These are phyloP conservation scores for Marchantia paleacea DNA, from an alignment of 225 moss, liverwort and hornwort species.

Conservation along the genomic window DNA sequence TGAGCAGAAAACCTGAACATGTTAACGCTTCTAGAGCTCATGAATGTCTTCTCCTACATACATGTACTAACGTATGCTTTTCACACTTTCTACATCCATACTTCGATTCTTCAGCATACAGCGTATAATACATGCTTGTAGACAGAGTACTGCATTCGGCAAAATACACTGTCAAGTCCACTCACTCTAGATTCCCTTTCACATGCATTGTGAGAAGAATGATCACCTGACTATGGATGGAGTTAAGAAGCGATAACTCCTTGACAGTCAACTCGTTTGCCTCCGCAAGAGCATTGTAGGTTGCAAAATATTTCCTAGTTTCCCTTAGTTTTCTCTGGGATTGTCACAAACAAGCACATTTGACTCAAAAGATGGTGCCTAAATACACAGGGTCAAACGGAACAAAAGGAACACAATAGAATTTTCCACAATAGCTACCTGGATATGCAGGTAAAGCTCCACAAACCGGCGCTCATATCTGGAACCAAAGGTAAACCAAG, in stretches of 20 bases:
- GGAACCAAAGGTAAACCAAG: conserved; percentile 12
- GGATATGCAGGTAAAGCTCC: conserved; percentile 96
- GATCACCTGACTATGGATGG: conserved; percentile 82
- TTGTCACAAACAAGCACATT: not conserved
- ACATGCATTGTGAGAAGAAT: not conserved
- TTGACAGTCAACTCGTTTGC: conserved; percentile 85
- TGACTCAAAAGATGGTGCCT: conserved; percentile 36
- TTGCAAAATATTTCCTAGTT: conserved; percentile 95
- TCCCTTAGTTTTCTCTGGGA: conserved; percentile 86
- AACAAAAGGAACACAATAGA: not conserved
- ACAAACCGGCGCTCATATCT: conserved; percentile 99
- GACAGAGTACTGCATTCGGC: too few relatives aligned
- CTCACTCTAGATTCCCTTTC: not conserved
- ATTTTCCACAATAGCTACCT: conserved; percentile 44
- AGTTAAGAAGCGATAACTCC: conserved; percentile 89
- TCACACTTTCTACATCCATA: not conserved
- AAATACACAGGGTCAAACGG: conserved; percentile 57
- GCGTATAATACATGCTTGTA: not conserved
- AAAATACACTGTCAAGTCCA: not conserved
- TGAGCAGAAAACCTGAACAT: not conserved
- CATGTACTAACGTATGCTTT: not conserved
- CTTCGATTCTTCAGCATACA: not conserved
- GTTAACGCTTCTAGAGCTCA: not conserved
- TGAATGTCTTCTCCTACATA: not conserved
- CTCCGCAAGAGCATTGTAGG: conserved; percentile 96